Base-by-base conservation (phyloP, 2,329 filamentous ascomycete genomes). In the Rhinocladiella similis region DNA sequence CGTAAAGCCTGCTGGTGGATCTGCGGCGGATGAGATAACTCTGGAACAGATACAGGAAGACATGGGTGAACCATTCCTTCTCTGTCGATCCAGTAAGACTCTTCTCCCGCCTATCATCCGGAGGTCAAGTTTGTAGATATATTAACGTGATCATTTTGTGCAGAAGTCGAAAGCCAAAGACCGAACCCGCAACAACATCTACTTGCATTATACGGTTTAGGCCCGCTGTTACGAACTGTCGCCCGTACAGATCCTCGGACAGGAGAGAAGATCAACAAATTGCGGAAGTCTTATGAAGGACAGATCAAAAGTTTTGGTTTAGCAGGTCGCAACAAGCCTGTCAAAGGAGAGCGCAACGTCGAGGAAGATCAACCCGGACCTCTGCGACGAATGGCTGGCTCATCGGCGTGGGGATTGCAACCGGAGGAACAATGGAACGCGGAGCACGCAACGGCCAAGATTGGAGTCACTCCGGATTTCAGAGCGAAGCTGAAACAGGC, bases 191-290 rank as follows among this genome's bases (percentile, higher is more conserved):
- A 79, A 59, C 74, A 84, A 66, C 81, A 87, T 71, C 72, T 87
- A 56, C 76, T 87, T 59, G 76, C 78, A 50, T 74, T 85, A 54
- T 87, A 85, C 71, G 76, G 77, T 53, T 71, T 87, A 58, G 75
- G 80, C 60, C 69, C 74, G 35, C 75, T 86, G 53, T 81, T 83
- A 59, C 76, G 77, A 63, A 83, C 78, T 52, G 83, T 87, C 60
- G 82, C 80, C 57, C 75, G 84, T 52, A 78, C 74, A 48, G 82
- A 87, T 68, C 82, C 83, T 14, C 69, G 76, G 18, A 85, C 83
- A n/a, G 83, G 83, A 58, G 83, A 85, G 67, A 87, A 87, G 72
- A 79, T 79, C 59, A 86, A 86, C 70, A 81, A 83, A 67, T 74
- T 87, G 41, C 76, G 84, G 57, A 80, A 80, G 61, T 79, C 77